Evolutionary conservation across 2,329 filamentous ascomycete species (phyloP), one percentile per base, ranked within the genome.

Genomic region (Thermothelomyces thermophilus): DNA sequence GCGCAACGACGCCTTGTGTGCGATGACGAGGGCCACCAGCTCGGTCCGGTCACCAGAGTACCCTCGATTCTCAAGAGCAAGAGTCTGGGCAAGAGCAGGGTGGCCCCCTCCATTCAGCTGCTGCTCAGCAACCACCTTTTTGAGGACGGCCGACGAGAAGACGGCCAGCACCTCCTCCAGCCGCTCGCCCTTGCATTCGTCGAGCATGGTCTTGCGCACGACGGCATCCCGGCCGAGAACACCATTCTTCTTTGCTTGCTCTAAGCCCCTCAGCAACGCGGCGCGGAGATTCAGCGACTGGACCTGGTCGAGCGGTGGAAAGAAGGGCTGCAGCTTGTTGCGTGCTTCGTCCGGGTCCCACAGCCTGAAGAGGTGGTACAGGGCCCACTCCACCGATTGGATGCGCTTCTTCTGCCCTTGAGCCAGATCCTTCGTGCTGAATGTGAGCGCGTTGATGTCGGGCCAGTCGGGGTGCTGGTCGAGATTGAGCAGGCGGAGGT

Each of bases 111-210:
- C 44, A 26, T 62, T 59, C 36, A 56, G 51, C 24, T 59, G 58
- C 16, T 58, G 51, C 36, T 65, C 68, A 0, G 74, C 70, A 1
- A 86, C 68, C 1, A 79, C 67, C 62, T 84, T 89, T 62, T 86
- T 86, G 54, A 97, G 66, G 0, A 95, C 90, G 0, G 82, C 79
- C 13, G 86, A 87, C 1, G 91, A 96, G 61, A 98, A 94, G 0
- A 82, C 75, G 3, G 88, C 82, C 24, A 97, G 74, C 1, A 95
- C 71, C 63, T 98, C 93, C 64, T 90, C 90, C 48, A 97, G 80
- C 56, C 88, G 84, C 48, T 95, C 90, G 5, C 91, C 91, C 58
- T 86, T 90, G 70, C 93, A 98, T 60, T 98, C 91, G 64, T 98
- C 93, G 45, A 98, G 73, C 87, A 96, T 95, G 0, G 89, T 95